phyloP scores from a whole-genome alignment of 2,329 filamentous ascomycete genomes.

The Verticillium dahliae region DNA sequence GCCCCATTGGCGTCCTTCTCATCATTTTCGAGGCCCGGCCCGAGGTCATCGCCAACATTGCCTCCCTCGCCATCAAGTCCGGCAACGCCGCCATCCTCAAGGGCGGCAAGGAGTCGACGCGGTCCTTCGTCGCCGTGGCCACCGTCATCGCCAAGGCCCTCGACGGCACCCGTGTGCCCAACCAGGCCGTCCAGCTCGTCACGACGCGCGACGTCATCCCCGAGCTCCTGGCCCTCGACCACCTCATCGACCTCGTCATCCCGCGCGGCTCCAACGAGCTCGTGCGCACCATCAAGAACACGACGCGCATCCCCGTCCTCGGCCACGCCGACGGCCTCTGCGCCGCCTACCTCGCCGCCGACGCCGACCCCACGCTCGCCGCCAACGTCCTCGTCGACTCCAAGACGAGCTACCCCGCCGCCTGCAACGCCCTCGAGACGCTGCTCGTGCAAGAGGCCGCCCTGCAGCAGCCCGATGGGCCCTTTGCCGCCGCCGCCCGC shows the following conservation, averaged over 20 bases:
- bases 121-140: slow-evolving; percentile 91
- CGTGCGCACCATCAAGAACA: slow-evolving; percentile 81
- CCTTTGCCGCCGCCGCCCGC: slow-evolving; percentile 66
- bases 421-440: slow-evolving; percentile 92
- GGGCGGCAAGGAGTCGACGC: slow-evolving; percentile 88
- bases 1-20: slow-evolving; percentile 92
- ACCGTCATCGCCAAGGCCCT: slow-evolving; percentile 76
- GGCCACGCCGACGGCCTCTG: slow-evolving; percentile 95
- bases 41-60: slow-evolving; percentile 97
- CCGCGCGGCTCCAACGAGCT: slow-evolving; percentile 87
- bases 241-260: slow-evolving; percentile 90
- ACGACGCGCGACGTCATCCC: slow-evolving; percentile 87
- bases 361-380: slow-evolving; percentile 67
- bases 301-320: slow-evolving; percentile 90
- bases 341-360: slow-evolving; percentile 73
- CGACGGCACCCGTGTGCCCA: slow-evolving; percentile 66
- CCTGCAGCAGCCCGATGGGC: slow-evolving; percentile 38
- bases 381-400: slow-evolving; percentile 77
- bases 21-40: slow-evolving; percentile 98
- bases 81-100: slow-evolving; percentile 96
- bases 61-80: slow-evolving; percentile 90
- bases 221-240: slow-evolving; percentile 77
- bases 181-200: slow-evolving; percentile 85
- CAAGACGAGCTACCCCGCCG: slow-evolving; percentile 90
- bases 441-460: slow-evolving; percentile 74